phyloP scores from a whole-genome alignment of 2,329 filamentous ascomycete species.

The Talaromyces funiculosus region DNA sequence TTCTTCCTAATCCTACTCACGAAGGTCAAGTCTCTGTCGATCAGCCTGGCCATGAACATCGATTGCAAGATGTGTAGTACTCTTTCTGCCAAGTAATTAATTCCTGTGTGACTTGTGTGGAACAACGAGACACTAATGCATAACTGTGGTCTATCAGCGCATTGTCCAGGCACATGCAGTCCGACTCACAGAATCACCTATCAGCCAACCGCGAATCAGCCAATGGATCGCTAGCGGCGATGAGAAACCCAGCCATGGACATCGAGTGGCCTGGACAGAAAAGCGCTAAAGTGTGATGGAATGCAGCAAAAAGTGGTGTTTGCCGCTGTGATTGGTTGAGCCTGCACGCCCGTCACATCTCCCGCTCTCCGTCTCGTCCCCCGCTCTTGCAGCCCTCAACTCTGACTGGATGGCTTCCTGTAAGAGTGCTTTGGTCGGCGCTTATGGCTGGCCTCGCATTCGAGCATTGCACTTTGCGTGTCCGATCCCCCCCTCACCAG shows the following conservation, averaged over 20 bases:
- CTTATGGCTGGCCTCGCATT: constrained; percentile 17
- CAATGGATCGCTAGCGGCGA: constrained; percentile 1
- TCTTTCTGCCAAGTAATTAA: no score
- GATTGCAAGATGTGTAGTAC: no score
- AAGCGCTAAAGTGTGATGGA: constrained; percentile 15
- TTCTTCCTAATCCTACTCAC: no score
- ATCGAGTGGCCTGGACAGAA: not conserved
- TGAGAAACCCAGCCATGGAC: not conserved
- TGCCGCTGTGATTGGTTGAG: constrained; percentile 14
- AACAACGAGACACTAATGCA: not conserved
- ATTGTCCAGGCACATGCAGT: not conserved
- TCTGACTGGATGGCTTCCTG: constrained; percentile 23
- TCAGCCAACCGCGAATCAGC: not conserved
- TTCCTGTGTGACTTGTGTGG: not conserved
- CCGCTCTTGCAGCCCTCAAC: not conserved
- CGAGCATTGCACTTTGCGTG: not conserved
- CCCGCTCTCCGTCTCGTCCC: not conserved
- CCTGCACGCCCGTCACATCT: constrained; percentile 15
- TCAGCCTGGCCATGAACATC: no score
- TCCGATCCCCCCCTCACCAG: constrained; percentile 2
- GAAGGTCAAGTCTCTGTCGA: no score
- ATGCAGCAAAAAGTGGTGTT: constrained; percentile 14
- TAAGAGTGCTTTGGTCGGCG: constrained; percentile 27
- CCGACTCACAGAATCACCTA: not conserved
- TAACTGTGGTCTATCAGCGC: not conserved